Conservation (phyloP, 2,329 filamentous ascomycete species). For the Alternaria burnsii region DNA sequence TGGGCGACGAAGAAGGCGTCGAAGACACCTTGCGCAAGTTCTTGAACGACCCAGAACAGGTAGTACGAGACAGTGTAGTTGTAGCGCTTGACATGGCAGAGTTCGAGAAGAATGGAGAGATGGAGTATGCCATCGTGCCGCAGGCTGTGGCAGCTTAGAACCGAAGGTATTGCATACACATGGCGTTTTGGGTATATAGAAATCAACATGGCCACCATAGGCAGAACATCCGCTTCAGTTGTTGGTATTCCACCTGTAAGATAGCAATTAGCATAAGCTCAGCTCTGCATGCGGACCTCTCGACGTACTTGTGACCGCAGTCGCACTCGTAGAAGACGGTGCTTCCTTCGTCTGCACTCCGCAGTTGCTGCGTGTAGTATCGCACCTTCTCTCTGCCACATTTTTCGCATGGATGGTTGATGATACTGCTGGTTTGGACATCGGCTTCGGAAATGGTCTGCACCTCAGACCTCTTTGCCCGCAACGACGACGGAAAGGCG, state of each 20-base stretch:
- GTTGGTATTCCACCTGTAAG: slow-evolving; percentile 63
- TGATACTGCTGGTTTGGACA: slow-evolving; percentile 75
- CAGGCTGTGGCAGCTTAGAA: slow-evolving; percentile 41
- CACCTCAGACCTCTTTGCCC: slow-evolving; percentile 85
- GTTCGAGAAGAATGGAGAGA: slow-evolving; percentile 87
- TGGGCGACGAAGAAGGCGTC: slow-evolving; percentile 92
- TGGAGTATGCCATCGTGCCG: slow-evolving; percentile 92
- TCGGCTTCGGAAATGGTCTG: slow-evolving; percentile 82
- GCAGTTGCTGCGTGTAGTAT: slow-evolving; percentile 84
- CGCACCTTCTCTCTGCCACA: slow-evolving; percentile 85
- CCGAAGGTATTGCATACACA: slow-evolving; percentile 26
- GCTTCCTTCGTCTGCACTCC: slow-evolving; percentile 92
- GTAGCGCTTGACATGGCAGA: slow-evolving; percentile 98
- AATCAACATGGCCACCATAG: slow-evolving; percentile 18
- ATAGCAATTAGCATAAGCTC: slow-evolving; percentile 30
- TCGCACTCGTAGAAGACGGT: slow-evolving; percentile 91
- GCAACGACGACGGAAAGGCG: slow-evolving; percentile 88
- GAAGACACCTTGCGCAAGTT: slow-evolving; percentile 85
- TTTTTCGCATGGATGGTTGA: slow-evolving; percentile 75
- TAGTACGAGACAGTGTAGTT: slow-evolving; percentile 92
- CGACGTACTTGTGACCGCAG: slow-evolving; percentile 80
- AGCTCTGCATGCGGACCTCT: slow-evolving; percentile 3
- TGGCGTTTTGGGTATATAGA: slow-evolving; percentile 35
- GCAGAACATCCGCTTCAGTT: slow-evolving; percentile 61
- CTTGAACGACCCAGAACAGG: slow-evolving; percentile 87